phyloP scores from a whole-genome alignment of 768 basidiomycete genomes.

The Collybiopsis confluens region DNA sequence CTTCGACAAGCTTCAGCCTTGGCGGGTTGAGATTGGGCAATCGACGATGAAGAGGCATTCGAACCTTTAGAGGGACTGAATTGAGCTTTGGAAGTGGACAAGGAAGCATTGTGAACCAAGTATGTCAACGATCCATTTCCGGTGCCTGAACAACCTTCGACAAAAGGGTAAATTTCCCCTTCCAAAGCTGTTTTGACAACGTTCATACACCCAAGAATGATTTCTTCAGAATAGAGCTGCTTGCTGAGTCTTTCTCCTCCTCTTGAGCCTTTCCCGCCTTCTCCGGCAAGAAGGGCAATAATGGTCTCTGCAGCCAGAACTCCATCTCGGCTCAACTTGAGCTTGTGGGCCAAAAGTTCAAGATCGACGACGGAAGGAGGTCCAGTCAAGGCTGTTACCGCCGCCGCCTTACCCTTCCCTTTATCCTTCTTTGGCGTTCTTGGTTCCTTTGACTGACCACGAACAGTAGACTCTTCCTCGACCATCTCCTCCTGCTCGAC shows the following conservation, averaged over 20 bases:
- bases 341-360: constrained; percentile 41
- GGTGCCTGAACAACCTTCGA: constrained; percentile 55
- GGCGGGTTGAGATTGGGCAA: background rate
- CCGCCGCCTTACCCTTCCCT: constrained; percentile 2
- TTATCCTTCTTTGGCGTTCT: constrained; percentile 11
- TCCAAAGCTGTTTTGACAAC: constrained; percentile 79
- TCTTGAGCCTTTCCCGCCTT: constrained; percentile 45
- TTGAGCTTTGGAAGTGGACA: constrained; percentile 16
- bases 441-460: constrained; percentile 6
- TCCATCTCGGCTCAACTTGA: constrained; percentile 68
- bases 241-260: constrained; percentile 1
- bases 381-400: background rate
- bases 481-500: constrained; percentile 16
- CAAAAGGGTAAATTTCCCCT: constrained; percentile 79
- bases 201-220: constrained; percentile 74
- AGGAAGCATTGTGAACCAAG: constrained; percentile 38
- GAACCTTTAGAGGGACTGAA: constrained; percentile 2
- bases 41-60: constrained; percentile 12
- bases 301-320: constrained; percentile 82
- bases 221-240: constrained; percentile 91
- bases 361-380: constrained; percentile 42
- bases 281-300: constrained; percentile 71
- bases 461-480: constrained; percentile 7
- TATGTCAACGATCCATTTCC: constrained; percentile 46
- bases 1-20: constrained; percentile 34